Conservation (phyloP, 352 stramenopile genomes). For the Globisporangium paddicum region DNA sequence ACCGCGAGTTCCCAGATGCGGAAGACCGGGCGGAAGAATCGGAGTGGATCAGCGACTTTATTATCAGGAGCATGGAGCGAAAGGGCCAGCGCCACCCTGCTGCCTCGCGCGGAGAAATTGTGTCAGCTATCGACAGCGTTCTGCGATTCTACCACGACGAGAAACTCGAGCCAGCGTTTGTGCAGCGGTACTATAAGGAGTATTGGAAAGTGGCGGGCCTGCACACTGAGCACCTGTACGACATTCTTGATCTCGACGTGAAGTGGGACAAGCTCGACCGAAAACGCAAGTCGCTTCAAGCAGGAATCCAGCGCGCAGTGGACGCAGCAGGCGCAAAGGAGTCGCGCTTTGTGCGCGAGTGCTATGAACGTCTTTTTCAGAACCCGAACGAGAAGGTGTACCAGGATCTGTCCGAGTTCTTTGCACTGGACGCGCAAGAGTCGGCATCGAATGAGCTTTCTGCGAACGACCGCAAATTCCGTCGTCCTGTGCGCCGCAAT, state of each 20-base stretch:
- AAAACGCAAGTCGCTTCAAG: conserved; percentile 75
- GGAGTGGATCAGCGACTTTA: conserved; percentile 86
- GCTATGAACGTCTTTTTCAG: conserved; percentile 70
- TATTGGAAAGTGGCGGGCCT: conserved; percentile 87
- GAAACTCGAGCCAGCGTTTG: conserved; percentile 83
- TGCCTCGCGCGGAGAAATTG: conserved; percentile 75
- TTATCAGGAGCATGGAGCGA: conserved; percentile 76
- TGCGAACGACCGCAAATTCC: conserved; percentile 55
- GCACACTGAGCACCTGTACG: conserved; percentile 75
- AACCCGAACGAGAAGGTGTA: conserved; percentile 79
- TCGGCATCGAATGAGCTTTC: conserved; percentile 43
- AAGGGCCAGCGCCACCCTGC: conserved; percentile 38
- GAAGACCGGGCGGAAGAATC: conserved; percentile 84
- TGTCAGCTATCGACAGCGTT: conserved; percentile 86
- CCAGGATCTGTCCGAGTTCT: conserved; percentile 84
- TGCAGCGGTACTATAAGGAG: conserved; percentile 89
- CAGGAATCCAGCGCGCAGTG: conserved; percentile 57
- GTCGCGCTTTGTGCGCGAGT: conserved; percentile 77
- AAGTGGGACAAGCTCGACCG: conserved; percentile 88
- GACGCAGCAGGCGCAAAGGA: conserved; percentile 68
- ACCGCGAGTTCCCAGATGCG: conserved; percentile 73
- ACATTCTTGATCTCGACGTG: conserved; percentile 83
- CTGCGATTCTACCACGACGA: conserved; percentile 88
- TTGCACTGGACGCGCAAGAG: conserved; percentile 71
- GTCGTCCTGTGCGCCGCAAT: conserved; percentile 72